Evolutionary conservation across 2,329 filamentous ascomycete species (phyloP).

Genomic region (Cryphonectria carpinicola): DNA sequence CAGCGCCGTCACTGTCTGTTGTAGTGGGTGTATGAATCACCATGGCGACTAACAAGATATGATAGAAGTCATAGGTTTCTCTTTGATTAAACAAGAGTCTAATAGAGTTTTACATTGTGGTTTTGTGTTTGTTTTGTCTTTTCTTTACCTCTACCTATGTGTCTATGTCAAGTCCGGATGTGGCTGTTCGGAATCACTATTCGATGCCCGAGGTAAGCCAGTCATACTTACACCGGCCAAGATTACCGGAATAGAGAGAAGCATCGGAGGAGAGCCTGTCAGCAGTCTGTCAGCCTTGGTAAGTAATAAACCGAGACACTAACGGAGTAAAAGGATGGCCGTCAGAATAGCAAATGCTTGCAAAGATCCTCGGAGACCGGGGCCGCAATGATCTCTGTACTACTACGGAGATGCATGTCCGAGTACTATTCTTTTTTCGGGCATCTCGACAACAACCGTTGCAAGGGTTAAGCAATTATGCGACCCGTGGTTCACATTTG

Average conservation of each 20-base stretch:
- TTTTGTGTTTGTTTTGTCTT: not conserved
- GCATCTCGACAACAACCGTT: not conserved
- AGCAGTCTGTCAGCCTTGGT: not conserved
- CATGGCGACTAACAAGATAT: not conserved
- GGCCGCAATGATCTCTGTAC: not conserved
- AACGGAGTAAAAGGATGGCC: not conserved
- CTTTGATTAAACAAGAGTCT: not conserved
- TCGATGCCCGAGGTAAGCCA: not conserved
- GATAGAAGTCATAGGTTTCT: not conserved
- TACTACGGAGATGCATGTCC: not conserved
- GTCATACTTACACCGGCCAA: not conserved
- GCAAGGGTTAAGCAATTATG: not conserved
- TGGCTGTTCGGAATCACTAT: not conserved
- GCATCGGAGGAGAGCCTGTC: not conserved
- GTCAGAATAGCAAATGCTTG: not conserved
- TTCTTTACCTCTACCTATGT: not conserved
- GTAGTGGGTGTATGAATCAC: conserved; percentile 1
- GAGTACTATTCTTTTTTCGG: not conserved
- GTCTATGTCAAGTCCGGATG: not conserved
- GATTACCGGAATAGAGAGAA: not conserved
- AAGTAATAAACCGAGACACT: not conserved
- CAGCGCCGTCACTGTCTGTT: conserved; percentile 1
- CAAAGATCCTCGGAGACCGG: conserved; percentile 1
- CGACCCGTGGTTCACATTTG: not conserved
- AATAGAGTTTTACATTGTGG: not conserved